Conservation (phyloP, 1,139 yeast genomes). For the Taphrina populina region DNA sequence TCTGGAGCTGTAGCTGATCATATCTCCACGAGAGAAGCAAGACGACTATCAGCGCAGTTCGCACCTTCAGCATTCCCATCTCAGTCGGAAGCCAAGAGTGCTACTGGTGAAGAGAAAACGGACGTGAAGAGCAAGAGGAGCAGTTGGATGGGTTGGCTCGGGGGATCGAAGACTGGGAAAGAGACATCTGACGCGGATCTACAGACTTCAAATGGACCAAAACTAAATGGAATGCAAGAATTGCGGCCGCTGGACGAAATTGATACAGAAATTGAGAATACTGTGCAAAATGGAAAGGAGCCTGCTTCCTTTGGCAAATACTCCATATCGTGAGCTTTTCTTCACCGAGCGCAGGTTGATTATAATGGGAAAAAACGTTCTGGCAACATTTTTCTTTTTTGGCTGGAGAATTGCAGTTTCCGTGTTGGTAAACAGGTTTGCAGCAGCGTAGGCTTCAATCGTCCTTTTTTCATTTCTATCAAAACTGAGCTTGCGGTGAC, state of each 20-base stretch:
- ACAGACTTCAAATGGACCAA: background rate
- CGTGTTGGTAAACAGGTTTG: too few species aligned
- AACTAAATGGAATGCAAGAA: background rate
- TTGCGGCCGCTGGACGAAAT: conserved; percentile 7
- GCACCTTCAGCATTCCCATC: conserved; percentile 3
- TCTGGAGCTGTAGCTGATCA: conserved; percentile 25
- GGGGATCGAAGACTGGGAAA: background rate
- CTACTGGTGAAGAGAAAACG: background rate
- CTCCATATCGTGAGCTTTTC: too few species aligned
- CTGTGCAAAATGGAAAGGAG: too few species aligned
- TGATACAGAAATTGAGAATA: conserved; percentile 16
- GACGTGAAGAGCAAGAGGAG: background rate
- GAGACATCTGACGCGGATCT: background rate
- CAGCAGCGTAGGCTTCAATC: too few species aligned
- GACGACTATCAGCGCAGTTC: conserved; percentile 25
- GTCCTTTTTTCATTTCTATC: too few species aligned
- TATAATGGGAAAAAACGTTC: too few species aligned
- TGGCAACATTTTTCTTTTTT: too few species aligned
- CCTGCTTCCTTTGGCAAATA: too few species aligned
- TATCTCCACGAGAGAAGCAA: conserved; percentile 9
- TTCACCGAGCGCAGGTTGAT: too few species aligned
- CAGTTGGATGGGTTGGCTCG: conserved; percentile 16
- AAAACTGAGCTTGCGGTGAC: too few species aligned
- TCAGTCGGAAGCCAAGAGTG: background rate
- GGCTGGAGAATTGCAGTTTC: too few species aligned